phyloP scores from a whole-genome alignment of 192 early-diverging fungal species.

The Dimargaris verticillata region DNA sequence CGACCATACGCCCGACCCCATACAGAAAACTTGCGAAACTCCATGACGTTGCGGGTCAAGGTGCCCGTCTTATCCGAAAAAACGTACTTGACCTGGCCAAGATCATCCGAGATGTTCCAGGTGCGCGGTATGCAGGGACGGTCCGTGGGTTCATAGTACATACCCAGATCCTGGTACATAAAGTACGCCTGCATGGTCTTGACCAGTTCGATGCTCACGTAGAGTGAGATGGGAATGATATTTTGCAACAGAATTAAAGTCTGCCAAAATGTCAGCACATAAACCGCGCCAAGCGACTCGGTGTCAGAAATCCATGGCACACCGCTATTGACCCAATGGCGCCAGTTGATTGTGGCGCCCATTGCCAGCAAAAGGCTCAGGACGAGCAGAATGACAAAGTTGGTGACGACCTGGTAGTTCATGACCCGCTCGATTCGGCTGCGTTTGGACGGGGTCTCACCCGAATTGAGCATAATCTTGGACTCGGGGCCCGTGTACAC shows the following conservation, averaged over 20 bases:
- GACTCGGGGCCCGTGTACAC: conserved; percentile 77
- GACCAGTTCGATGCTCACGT: conserved; percentile 84
- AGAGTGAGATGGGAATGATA: conserved; percentile 90
- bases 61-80: conserved; percentile 97
- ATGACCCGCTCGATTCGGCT: conserved; percentile 71
- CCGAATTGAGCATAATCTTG: conserved; percentile 85
- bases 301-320: conserved; percentile 15
- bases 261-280: conserved; percentile 35
- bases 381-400: conserved; percentile 34
- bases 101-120: conserved; percentile 92
- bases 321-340: neutral
- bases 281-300: conserved; percentile 16
- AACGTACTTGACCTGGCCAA: conserved; percentile 91
- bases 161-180: conserved; percentile 79
- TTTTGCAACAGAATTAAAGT: conserved; percentile 89
- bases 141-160: conserved; percentile 41
- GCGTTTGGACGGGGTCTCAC: conserved; percentile 77
- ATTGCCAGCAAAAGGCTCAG: conserved; percentile 34
- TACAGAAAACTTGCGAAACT: conserved; percentile 87
- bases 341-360: conserved; percentile 27
- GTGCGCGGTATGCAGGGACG: conserved; percentile 23
- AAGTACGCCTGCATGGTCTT: conserved; percentile 74
- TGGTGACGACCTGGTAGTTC: conserved; percentile 51
- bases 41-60: conserved; percentile 89
- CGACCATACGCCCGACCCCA: conserved; percentile 73